These are phyloP conservation scores for Ganoderma multipileum DNA, from an alignment of 1,284 basidiomycete species.

Conservation along the genomic window DNA sequence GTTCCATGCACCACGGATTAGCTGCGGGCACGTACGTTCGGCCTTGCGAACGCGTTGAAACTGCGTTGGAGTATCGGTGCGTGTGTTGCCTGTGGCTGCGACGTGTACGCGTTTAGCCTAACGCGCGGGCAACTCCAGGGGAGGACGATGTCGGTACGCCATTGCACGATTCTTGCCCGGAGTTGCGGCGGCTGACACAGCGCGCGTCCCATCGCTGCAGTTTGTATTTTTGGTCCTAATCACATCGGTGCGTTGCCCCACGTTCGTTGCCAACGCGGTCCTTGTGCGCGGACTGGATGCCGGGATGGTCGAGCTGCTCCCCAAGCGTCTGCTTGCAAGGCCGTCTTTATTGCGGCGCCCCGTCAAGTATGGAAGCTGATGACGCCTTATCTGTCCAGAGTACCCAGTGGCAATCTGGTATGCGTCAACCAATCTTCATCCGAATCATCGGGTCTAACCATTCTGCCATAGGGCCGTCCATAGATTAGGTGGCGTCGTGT, in stretches of 20 bases:
- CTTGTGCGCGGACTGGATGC: neutral
- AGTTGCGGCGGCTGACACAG: conserved; percentile 24
- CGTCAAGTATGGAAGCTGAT: neutral
- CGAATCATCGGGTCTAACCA: conserved; percentile 27
- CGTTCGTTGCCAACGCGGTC: neutral
- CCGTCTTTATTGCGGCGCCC: neutral
- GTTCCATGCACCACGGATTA: neutral
- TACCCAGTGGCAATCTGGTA: conserved; percentile 71
- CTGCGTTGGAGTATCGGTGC: conserved; percentile 32
- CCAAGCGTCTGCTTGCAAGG: neutral
- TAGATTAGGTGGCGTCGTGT: conserved; percentile 71
- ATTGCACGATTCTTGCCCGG: neutral
- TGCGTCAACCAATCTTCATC: conserved; percentile 8
- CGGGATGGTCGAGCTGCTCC: neutral
- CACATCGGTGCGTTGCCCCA: conserved; percentile 35
- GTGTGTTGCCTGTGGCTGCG: conserved; percentile 4
- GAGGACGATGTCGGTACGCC: conserved; percentile 34
- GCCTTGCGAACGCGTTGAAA: conserved; percentile 34
- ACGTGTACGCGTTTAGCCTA: neutral
- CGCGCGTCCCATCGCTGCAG: conserved; percentile 22
- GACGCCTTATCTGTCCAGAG: conserved; percentile 46
- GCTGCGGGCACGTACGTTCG: conserved; percentile 33
- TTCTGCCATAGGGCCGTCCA: conserved; percentile 63
- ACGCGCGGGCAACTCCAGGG: conserved; percentile 18
- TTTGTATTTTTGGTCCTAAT: conserved; percentile 45